phyloP scores from a whole-genome alignment of 495 filamentous ascomycete genomes.

The Annulohypoxylon moriforme region DNA sequence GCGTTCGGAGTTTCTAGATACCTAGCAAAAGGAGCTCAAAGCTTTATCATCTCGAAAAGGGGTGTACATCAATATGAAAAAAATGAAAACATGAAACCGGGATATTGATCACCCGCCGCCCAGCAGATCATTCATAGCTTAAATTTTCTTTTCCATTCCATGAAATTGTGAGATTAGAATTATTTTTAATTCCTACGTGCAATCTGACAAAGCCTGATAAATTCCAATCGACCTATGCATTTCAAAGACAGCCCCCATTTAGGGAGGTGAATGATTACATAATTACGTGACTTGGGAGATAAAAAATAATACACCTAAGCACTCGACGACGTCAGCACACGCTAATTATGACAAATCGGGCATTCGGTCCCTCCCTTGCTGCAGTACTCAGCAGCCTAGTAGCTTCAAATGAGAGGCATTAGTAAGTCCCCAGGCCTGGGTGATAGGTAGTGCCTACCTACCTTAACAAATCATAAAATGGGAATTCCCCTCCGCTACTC shows the following conservation, averaged over 20 bases:
- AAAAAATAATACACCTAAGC: not conserved
- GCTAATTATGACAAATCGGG: not conserved
- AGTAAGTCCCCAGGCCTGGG: not conserved
- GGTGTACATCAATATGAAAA: slow-evolving; percentile 11
- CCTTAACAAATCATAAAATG: not conserved
- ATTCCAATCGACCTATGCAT: not conserved
- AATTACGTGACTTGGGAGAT: not conserved
- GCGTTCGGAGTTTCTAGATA: slow-evolving; percentile 24
- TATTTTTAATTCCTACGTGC: not conserved
- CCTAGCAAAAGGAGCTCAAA: slow-evolving; percentile 3
- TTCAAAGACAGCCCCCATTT: not conserved
- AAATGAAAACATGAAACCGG: not conserved
- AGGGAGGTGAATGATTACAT: not conserved
- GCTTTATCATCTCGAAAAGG: slow-evolving; percentile 9
- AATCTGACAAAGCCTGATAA: not conserved
- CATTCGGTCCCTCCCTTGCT: not conserved
- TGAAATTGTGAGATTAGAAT: not conserved
- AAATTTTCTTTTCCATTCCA: not conserved
- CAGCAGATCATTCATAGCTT: not conserved
- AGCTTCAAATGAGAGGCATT: not conserved
- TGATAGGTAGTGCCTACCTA: not conserved
- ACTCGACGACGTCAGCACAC: not conserved
- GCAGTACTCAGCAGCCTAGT: no score
- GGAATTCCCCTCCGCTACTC: not conserved
- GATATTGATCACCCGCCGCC: not conserved